Conservation (phyloP, 345 rosid genomes). For the Salix koriyanagi region DNA sequence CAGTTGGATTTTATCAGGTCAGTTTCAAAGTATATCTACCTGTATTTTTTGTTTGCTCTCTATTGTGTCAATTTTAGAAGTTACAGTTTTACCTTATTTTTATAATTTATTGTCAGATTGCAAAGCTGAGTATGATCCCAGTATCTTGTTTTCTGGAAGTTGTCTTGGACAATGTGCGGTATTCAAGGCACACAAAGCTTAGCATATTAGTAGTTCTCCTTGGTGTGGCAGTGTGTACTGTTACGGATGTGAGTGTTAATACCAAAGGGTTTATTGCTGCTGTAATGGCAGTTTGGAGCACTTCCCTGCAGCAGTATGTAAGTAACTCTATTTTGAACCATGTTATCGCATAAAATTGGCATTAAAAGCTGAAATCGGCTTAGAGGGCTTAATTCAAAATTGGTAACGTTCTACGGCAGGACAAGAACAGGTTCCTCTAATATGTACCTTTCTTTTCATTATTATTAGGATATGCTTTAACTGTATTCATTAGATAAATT, state of each 20-base stretch:
- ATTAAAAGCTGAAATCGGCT: not conserved
- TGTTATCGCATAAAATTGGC: not conserved
- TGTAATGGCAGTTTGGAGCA: constrained; percentile 93
- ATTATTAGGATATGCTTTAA: no score
- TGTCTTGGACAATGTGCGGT: constrained; percentile 81
- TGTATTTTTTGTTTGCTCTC: not conserved
- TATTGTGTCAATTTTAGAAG: constrained; percentile 9
- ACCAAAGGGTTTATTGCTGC: constrained; percentile 89
- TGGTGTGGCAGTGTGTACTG: constrained; percentile 98
- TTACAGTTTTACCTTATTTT: not conserved
- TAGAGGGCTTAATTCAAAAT: not conserved
- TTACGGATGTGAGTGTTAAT: constrained; percentile 96
- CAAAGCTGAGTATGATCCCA: constrained; percentile 97
- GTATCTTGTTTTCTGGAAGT: constrained; percentile 94
- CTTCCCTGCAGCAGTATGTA: constrained; percentile 95
- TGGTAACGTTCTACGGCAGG: not conserved
- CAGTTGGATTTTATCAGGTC: constrained; percentile 99
- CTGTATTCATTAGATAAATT: not conserved
- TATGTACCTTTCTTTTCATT: not conserved
- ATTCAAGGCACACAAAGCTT: constrained; percentile 95
- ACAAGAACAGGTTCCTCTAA: not conserved
- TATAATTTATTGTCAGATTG: constrained; percentile 55
- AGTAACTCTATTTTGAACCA: constrained; percentile 26
- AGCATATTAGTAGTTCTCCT: constrained; percentile 85
- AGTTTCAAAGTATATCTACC: constrained; percentile 1